Conservation (phyloP, 768 basidiomycete species). For the Lactarius pseudohatsudake region DNA sequence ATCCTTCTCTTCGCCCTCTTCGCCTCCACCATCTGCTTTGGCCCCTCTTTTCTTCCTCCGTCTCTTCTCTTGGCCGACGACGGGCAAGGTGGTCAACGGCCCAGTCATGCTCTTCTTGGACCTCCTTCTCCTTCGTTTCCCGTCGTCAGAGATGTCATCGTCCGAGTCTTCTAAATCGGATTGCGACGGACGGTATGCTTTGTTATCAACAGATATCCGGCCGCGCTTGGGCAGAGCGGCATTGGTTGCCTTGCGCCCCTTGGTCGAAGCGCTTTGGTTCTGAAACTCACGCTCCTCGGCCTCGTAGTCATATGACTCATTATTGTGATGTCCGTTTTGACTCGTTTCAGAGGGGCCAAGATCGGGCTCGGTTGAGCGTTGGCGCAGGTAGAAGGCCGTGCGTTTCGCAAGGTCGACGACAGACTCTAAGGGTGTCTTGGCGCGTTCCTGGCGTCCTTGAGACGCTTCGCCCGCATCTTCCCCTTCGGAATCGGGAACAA, state of each 20-base stretch:
- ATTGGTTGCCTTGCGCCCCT: slow-evolving; percentile 35
- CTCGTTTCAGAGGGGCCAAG: slow-evolving; percentile 27
- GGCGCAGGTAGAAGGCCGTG: slow-evolving; percentile 65
- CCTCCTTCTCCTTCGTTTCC: slow-evolving; percentile 52
- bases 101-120: slow-evolving; percentile 50
- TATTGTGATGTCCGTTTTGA: slow-evolving; percentile 34
- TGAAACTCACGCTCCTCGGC: slow-evolving; percentile 71
- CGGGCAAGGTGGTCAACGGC: slow-evolving; percentile 64
- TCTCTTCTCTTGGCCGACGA: slow-evolving; percentile 65
- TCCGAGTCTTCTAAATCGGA: slow-evolving; percentile 66
- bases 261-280: slow-evolving; percentile 15
- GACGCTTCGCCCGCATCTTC: slow-evolving; percentile 45
- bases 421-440: slow-evolving; percentile 67
- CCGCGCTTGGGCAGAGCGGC: slow-evolving; percentile 46
- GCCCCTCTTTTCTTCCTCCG: slow-evolving; percentile 44
- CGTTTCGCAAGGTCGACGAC: slow-evolving; percentile 57
- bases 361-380: slow-evolving; percentile 58
- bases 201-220: slow-evolving; percentile 75
- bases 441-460: slow-evolving; percentile 43
- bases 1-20: slow-evolving; percentile 48
- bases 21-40: slow-evolving; percentile 42
- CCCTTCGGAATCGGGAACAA: slow-evolving; percentile 66
- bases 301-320: slow-evolving; percentile 65
- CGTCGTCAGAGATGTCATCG: slow-evolving; percentile 55
- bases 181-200: slow-evolving; percentile 69